phyloP scores from a whole-genome alignment of 768 basidiomycete species.

The Fomitopsis serialis region DNA sequence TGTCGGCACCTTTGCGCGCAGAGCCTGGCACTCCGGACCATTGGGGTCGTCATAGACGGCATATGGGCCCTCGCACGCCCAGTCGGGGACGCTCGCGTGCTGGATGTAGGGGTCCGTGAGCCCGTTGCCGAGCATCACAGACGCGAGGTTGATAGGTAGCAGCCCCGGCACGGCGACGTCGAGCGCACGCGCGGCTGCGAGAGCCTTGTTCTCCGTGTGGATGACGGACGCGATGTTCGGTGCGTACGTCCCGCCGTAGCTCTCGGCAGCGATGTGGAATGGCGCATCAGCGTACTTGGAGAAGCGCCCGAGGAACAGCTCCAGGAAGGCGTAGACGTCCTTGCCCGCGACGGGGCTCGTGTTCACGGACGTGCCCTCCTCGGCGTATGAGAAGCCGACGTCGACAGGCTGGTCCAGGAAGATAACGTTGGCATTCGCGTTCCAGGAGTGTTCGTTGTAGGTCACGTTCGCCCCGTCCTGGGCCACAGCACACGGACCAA shows the following conservation, averaged over 20 bases:
- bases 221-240: slow-evolving; percentile 86
- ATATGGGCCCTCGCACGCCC: slow-evolving; percentile 77
- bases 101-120: slow-evolving; percentile 81
- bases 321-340: slow-evolving; percentile 84
- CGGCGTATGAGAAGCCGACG: slow-evolving; percentile 86
- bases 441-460: slow-evolving; percentile 84
- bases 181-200: slow-evolving; percentile 26
- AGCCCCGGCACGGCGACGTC: slow-evolving; percentile 33
- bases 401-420: slow-evolving; percentile 80
- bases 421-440: slow-evolving; percentile 66
- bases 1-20: slow-evolving; percentile 41
- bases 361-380: slow-evolving; percentile 68
- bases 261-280: slow-evolving; percentile 80
- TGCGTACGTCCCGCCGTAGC: slow-evolving; percentile 68
- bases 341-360: slow-evolving; percentile 82
- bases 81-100: slow-evolving; percentile 77
- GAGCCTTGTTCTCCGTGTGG: slow-evolving; percentile 66
- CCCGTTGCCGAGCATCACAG: slow-evolving; percentile 84
- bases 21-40: slow-evolving; percentile 39
- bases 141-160: slow-evolving; percentile 73
- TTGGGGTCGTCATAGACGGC: slow-evolving; percentile 64
- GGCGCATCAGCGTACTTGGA: slow-evolving; percentile 62
- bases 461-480: slow-evolving; percentile 67
- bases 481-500: slow-evolving; percentile 80
- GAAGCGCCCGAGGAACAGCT: slow-evolving; percentile 76